These are phyloP conservation scores for Leccinellum rugosiceps DNA, from an alignment of 768 basidiomycete species.

Conservation along the genomic window DNA sequence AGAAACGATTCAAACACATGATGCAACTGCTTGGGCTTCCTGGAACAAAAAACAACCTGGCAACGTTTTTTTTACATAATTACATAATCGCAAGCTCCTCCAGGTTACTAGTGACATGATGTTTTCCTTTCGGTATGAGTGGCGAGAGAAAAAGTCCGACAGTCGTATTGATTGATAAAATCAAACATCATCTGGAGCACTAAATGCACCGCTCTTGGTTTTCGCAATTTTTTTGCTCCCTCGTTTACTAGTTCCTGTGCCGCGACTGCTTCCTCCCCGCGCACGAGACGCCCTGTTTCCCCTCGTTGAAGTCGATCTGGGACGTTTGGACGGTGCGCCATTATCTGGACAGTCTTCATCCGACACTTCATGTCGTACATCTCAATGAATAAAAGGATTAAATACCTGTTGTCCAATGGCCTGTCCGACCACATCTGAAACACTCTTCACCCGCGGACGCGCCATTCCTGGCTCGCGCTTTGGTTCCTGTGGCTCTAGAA, in stretches of 20 bases:
- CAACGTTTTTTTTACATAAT: no score
- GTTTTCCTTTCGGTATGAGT: background rate
- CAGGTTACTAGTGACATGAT: no score
- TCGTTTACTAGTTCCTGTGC: conserved; percentile 19
- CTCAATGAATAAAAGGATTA: background rate
- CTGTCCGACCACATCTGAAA: conserved; percentile 55
- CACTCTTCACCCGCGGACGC: conserved; percentile 27
- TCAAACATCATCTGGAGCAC: conserved; percentile 31
- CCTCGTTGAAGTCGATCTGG: conserved; percentile 25
- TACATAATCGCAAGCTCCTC: no score
- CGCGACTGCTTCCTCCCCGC: conserved; percentile 22
- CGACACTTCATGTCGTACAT: background rate
- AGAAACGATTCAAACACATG: no score
- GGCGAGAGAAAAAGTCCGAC: background rate
- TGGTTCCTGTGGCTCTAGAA: conserved; percentile 9
- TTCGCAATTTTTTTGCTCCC: conserved; percentile 28
- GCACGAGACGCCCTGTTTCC: conserved; percentile 22
- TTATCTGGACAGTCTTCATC: conserved; percentile 25
- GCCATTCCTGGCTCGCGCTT: background rate
- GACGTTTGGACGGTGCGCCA: conserved; percentile 26
- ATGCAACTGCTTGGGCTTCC: no score
- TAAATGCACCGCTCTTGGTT: conserved; percentile 34
- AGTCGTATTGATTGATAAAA: background rate
- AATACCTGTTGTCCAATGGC: conserved; percentile 61
- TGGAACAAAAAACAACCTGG: no score